Percentiles rank a stretch among this genome's conserved stretches.
Conservation (phyloP, 1,284 basidiomycete species). For the Cryptococcus sp. region DNA sequence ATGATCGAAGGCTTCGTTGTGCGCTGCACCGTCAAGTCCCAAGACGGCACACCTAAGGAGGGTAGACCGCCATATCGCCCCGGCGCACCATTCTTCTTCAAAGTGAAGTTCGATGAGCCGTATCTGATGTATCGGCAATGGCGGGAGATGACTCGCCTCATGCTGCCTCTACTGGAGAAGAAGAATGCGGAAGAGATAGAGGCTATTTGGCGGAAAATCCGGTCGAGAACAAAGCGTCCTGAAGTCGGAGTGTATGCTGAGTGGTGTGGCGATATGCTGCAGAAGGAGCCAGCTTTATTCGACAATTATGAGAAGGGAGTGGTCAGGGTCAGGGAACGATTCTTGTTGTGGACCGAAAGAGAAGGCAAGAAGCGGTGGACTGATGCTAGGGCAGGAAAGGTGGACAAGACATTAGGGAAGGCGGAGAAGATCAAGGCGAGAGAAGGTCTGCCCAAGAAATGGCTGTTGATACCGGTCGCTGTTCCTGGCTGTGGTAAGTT, state of each 20-base stretch:
- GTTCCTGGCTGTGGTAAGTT: constrained; percentile 86
- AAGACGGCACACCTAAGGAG: constrained; percentile 26
- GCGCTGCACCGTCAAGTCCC: constrained; percentile 65
- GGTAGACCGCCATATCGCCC: constrained; percentile 66
- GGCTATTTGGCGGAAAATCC: constrained; percentile 43
- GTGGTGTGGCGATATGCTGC: constrained; percentile 62
- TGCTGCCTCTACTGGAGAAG: constrained; percentile 58
- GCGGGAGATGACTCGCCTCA: constrained; percentile 85
- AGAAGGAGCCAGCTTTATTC: constrained; percentile 65
- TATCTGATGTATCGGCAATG: constrained; percentile 99
- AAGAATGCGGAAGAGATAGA: constrained; percentile 15
- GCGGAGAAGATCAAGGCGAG: constrained; percentile 22
- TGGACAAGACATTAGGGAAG: constrained; percentile 21
- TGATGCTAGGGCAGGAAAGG: constrained; percentile 53
- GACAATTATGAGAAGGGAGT: constrained; percentile 69
- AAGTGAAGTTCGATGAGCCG: constrained; percentile 98
- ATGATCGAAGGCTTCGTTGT: constrained; percentile 97
- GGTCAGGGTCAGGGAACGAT: constrained; percentile 77
- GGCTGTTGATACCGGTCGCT: constrained; percentile 82
- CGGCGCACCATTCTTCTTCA: constrained; percentile 95
- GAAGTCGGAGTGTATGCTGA: constrained; percentile 55
- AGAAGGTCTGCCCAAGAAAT: constrained; percentile 62
- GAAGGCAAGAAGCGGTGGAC: constrained; percentile 58
- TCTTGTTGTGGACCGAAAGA: constrained; percentile 69
- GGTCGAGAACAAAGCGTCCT: constrained; percentile 45